A percentile compares a stretch with the other conserved stretches of the same genome.
These are phyloP conservation scores for Pseudocercospora musae DNA, from an alignment of 2,329 filamentous ascomycete genomes.

Conservation along the genomic window DNA sequence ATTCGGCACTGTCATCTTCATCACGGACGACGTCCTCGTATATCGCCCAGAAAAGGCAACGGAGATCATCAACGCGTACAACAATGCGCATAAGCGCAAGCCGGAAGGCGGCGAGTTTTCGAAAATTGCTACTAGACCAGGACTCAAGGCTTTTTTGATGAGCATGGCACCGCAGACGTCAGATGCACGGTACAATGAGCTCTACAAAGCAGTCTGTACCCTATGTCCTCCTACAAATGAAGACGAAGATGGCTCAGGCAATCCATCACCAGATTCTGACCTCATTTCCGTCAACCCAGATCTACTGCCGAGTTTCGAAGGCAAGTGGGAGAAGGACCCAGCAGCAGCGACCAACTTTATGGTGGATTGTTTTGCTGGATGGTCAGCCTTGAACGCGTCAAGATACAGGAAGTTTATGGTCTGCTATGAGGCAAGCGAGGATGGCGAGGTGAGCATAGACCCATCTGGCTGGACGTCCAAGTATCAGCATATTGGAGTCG, in stretches of 20 bases:
- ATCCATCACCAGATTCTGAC: conserved; percentile 18
- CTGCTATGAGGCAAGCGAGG: conserved; percentile 23
- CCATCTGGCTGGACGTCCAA: conserved; percentile 27
- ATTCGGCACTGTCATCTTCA: conserved; percentile 39
- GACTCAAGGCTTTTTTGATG: conserved; percentile 29
- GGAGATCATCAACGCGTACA: conserved; percentile 37
- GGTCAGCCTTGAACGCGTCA: conserved; percentile 21
- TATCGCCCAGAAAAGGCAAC: conserved; percentile 38
- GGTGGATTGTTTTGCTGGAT: conserved; percentile 36
- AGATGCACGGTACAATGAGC: conserved; percentile 12
- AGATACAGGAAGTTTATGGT: conserved; percentile 32
- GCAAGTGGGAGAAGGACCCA: conserved; percentile 26
- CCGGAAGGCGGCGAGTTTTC: conserved; percentile 21
- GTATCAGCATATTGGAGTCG: conserved; percentile 30
- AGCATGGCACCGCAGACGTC: conserved; percentile 1
- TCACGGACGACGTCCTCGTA: conserved; percentile 45
- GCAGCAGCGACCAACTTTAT: conserved; percentile 28
- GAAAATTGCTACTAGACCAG: conserved; percentile 31
- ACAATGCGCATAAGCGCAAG: conserved; percentile 32
- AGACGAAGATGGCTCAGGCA: conserved; percentile 8
- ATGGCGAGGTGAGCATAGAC: conserved; percentile 15
- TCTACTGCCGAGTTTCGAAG: conserved; percentile 24
- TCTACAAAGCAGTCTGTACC: conserved; percentile 26
- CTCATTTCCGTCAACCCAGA: conserved; percentile 27
- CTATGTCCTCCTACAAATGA: conserved; percentile 29